phyloP scores from a whole-genome alignment of 768 basidiomycete genomes.

The Russula lepida region DNA sequence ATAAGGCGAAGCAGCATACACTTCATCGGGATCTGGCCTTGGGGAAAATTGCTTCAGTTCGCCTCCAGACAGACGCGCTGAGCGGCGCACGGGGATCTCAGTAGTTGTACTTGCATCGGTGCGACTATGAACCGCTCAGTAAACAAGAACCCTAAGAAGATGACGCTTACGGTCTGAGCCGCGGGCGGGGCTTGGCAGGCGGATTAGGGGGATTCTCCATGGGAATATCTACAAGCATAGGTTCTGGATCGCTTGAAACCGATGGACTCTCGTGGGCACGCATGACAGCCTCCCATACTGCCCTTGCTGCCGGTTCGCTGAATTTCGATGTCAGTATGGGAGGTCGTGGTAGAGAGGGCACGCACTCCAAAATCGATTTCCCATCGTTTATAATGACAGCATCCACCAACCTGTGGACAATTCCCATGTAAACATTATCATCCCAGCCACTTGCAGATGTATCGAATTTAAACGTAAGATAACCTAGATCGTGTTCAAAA shows the following conservation, averaged over 20 bases:
- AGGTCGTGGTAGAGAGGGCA: background rate
- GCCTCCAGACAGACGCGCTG: constrained; percentile 15
- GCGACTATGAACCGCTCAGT: background rate
- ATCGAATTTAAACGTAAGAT: constrained; percentile 14
- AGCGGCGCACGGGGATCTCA: constrained; percentile 14
- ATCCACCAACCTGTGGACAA: background rate
- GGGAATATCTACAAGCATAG: background rate
- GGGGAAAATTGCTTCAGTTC: constrained; percentile 8
- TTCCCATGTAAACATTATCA: background rate
- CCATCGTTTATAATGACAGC: background rate
- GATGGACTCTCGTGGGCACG: background rate
- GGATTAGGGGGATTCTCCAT: background rate
- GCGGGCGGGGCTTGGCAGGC: background rate
- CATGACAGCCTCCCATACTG: constrained; percentile 9
- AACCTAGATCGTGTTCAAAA: background rate
- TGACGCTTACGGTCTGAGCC: constrained; percentile 2
- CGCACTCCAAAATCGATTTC: constrained; percentile 9
- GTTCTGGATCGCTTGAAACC: background rate
- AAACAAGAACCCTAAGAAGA: background rate
- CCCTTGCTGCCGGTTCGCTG: constrained; percentile 8
- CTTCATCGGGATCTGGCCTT: constrained; percentile 17
- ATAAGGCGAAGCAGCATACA: background rate
- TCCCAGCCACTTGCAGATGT: background rate
- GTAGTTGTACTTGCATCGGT: background rate
- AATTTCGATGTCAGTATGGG: background rate